Evolutionary conservation across 148 eudicot species (phyloP).

Genomic region (Talinum fruticosum): DNA sequence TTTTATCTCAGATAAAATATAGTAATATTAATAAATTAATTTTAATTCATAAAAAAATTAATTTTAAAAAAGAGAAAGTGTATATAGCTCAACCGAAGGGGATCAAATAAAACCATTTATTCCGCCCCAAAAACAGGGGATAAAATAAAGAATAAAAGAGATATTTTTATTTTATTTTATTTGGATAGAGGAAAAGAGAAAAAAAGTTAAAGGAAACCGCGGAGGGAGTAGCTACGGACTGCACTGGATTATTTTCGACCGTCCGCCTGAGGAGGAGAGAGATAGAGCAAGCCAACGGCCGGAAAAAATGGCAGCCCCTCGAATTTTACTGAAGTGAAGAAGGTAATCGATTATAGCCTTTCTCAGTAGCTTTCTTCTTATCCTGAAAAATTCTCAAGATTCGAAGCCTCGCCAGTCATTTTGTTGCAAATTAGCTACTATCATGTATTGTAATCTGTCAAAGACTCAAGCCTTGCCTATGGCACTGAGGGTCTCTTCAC

Average conservation of each 20-base stretch:
- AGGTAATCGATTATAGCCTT: neutral
- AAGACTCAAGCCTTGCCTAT: conserved; percentile 61
- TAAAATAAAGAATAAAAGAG: too few species aligned
- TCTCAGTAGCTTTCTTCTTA: neutral
- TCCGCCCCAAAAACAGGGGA: too few species aligned
- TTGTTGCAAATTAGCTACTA: neutral
- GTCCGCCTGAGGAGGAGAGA: neutral
- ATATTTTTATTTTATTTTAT: too few species aligned
- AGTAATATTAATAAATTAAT: too few species aligned
- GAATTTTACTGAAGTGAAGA: neutral
- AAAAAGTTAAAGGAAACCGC: neutral
- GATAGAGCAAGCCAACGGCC: neutral
- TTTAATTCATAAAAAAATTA: too few species aligned
- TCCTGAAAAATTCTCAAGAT: neutral
- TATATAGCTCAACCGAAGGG: too few species aligned
- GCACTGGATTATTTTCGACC: neutral
- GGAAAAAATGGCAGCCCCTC: neutral
- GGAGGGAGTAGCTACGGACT: neutral
- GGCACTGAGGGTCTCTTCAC: conserved; percentile 50
- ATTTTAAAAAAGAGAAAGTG: too few species aligned
- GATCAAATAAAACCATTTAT: too few species aligned
- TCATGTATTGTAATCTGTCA: conserved; percentile 54
- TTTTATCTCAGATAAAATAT: too few species aligned
- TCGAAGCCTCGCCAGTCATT: neutral
- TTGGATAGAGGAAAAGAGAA: too few species aligned